A percentile compares a stretch with the other conserved stretches of the same genome.
Conservation (phyloP, 2,329 filamentous ascomycete species). For the Rhynchosporium agropyri region DNA sequence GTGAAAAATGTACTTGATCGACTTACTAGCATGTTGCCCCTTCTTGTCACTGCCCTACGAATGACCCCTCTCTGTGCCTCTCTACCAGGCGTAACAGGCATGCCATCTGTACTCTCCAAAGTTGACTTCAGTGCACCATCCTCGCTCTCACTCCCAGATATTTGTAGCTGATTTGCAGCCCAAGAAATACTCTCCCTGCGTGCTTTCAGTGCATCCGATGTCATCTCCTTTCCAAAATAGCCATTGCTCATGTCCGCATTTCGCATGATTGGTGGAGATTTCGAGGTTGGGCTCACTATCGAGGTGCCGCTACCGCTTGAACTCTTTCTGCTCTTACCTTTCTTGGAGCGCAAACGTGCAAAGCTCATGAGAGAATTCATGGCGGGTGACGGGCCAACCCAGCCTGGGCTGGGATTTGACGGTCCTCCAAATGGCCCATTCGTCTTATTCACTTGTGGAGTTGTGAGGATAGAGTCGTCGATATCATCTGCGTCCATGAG, state of each 20-base stretch:
- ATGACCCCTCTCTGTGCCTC: constrained; percentile 75
- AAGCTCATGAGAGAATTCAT: constrained; percentile 81
- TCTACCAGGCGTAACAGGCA: constrained; percentile 48
- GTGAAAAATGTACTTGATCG: background rate
- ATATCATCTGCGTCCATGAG: constrained; percentile 71
- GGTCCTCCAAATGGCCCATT: constrained; percentile 49
- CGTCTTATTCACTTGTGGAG: constrained; percentile 73
- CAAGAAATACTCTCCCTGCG: constrained; percentile 87
- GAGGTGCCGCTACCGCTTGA: constrained; percentile 72
- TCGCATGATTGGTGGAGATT: constrained; percentile 69
- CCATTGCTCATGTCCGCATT: constrained; percentile 43
- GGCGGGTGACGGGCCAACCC: constrained; percentile 70
- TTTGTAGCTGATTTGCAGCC: constrained; percentile 85
- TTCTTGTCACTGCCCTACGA: constrained; percentile 77
- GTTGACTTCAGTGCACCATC: constrained; percentile 60
- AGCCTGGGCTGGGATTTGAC: constrained; percentile 55
- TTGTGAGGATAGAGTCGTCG: constrained; percentile 80
- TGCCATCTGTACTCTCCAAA: constrained; percentile 44
- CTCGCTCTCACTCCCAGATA: constrained; percentile 79
- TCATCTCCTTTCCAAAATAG: constrained; percentile 54
- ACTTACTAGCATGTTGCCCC: constrained; percentile 84
- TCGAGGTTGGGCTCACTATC: constrained; percentile 69
- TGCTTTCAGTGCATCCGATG: constrained; percentile 53
- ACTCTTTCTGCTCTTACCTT: constrained; percentile 65
- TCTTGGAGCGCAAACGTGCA: constrained; percentile 60